A percentile compares a stretch with the other conserved stretches of the same genome.
Evolutionary conservation across 1,139 yeast species (phyloP).

Genomic region (Yamadazyma kanchanaburiensis): DNA sequence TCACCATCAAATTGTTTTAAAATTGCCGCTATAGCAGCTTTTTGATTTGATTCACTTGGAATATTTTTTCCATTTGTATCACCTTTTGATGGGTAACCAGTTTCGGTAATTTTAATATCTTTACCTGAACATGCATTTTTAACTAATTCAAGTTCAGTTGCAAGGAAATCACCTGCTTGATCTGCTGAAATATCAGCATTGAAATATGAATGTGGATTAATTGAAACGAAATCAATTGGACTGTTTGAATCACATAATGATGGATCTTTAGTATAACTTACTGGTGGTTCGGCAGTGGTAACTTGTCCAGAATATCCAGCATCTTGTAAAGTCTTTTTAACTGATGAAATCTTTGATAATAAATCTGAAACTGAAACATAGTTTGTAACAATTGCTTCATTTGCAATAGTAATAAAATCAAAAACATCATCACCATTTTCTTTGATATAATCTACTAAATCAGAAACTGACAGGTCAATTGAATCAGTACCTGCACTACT

Average conservation of each 20-base stretch:
- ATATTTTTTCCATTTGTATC: slow-evolving; percentile 65
- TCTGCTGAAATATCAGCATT: slow-evolving; percentile 58
- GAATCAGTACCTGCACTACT: slow-evolving; percentile 59
- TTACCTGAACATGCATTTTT: slow-evolving; percentile 49
- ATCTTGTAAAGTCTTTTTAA: slow-evolving; percentile 49
- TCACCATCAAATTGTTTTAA: slow-evolving; percentile 55
- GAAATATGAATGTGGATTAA: slow-evolving; percentile 86
- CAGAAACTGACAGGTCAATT: slow-evolving; percentile 56
- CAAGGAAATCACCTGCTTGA: slow-evolving; percentile 71
- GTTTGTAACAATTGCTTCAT: slow-evolving; percentile 74
- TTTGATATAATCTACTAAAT: slow-evolving; percentile 50
- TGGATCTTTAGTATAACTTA: slow-evolving; percentile 61
- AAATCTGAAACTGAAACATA: slow-evolving; percentile 58
- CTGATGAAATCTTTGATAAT: slow-evolving; percentile 58
- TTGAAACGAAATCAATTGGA: slow-evolving; percentile 74
- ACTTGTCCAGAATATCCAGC: slow-evolving; percentile 80
- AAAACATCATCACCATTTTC: slow-evolving; percentile 65
- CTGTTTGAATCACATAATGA: slow-evolving; percentile 58
- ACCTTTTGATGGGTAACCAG: slow-evolving; percentile 87
- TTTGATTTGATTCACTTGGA: slow-evolving; percentile 70
- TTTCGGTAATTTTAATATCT: slow-evolving; percentile 65
- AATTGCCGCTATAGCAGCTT: slow-evolving; percentile 60
- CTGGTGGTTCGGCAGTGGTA: slow-evolving; percentile 88
- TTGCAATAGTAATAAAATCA: slow-evolving; percentile 76
- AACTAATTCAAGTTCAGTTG: slow-evolving; percentile 55